Percentiles rank a stretch among this genome's conserved stretches.
Evolutionary conservation across 208 protist species (phyloP).

Genomic region (Crithidia thermophila): DNA sequence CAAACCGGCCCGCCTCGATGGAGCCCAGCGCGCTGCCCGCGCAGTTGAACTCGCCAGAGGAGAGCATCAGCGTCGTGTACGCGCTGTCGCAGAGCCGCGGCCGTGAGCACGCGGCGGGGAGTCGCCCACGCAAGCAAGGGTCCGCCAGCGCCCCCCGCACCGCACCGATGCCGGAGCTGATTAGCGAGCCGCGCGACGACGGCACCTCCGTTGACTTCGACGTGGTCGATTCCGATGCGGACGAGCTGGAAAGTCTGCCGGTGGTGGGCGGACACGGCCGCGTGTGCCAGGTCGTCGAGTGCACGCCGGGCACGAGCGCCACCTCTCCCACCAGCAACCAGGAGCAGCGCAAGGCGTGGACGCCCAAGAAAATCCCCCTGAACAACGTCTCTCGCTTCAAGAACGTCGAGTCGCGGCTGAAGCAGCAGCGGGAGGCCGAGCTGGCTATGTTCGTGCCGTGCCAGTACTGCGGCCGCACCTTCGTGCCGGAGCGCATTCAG

Average conservation of each 20-base stretch:
- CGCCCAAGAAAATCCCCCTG: conserved; percentile 52
- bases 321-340: background rate
- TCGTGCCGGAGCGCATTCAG: conserved; percentile 66
- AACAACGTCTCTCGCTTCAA: conserved; percentile 87
- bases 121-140: background rate
- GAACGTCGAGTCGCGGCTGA: conserved; percentile 73
- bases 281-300: conserved; percentile 12
- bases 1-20: conserved; percentile 35
- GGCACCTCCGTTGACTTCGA: background rate
- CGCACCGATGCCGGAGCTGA: background rate
- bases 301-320: background rate
- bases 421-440: conserved; percentile 38
- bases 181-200: background rate
- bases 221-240: background rate
- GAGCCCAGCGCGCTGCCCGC: conserved; percentile 11
- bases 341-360: background rate
- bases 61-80: background rate
- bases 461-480: conserved; percentile 75
- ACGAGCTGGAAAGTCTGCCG: background rate
- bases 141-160: conserved; percentile 1
- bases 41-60: background rate
- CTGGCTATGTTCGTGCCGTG: conserved; percentile 45
- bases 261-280: background rate
- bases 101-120: conserved; percentile 3
- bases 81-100: conserved; percentile 4